phyloP scores from a whole-genome alignment of 768 basidiomycete species.

The Mycena maculata region DNA sequence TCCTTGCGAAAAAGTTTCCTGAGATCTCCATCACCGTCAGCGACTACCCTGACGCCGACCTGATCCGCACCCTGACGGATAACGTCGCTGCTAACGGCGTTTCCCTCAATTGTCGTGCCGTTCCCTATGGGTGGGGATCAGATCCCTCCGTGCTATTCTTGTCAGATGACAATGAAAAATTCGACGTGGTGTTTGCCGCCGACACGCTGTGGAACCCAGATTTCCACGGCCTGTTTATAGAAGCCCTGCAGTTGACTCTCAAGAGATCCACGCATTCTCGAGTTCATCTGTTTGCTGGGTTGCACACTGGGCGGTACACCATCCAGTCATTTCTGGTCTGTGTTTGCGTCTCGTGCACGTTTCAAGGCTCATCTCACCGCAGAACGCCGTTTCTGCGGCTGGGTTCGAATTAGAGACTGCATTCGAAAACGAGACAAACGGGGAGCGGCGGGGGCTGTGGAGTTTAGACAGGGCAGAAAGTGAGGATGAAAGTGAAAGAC shows the following conservation, averaged over 20 bases:
- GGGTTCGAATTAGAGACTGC: conserved; percentile 61
- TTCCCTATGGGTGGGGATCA: conserved; percentile 76
- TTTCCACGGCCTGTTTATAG: conserved; percentile 63
- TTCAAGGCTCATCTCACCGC: not conserved
- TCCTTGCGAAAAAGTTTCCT: conserved; percentile 63
- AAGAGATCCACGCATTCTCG: conserved; percentile 57
- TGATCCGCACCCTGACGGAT: conserved; percentile 67
- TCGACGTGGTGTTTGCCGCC: conserved; percentile 77
- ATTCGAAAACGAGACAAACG: conserved; percentile 61
- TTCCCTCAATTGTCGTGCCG: conserved; percentile 58
- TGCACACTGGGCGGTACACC: conserved; percentile 83
- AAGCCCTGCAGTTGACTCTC: conserved; percentile 63
- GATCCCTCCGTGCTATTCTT: conserved; percentile 49
- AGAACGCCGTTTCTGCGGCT: conserved; percentile 43
- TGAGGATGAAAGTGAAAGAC: conserved; percentile 76
- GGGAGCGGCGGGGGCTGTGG: conserved; percentile 59
- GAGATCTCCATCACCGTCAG: conserved; percentile 61
- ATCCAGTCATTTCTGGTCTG: conserved; percentile 67
- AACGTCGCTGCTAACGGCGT: conserved; percentile 69
- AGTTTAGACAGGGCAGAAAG: conserved; percentile 58
- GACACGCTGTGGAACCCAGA: conserved; percentile 85
- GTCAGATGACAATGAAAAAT: conserved; percentile 45
- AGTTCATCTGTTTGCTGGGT: conserved; percentile 74
- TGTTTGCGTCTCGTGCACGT: not conserved
- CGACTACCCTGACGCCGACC: conserved; percentile 77